Conservation (phyloP, 805 yeast species). For the Candida stauntonica region DNA sequence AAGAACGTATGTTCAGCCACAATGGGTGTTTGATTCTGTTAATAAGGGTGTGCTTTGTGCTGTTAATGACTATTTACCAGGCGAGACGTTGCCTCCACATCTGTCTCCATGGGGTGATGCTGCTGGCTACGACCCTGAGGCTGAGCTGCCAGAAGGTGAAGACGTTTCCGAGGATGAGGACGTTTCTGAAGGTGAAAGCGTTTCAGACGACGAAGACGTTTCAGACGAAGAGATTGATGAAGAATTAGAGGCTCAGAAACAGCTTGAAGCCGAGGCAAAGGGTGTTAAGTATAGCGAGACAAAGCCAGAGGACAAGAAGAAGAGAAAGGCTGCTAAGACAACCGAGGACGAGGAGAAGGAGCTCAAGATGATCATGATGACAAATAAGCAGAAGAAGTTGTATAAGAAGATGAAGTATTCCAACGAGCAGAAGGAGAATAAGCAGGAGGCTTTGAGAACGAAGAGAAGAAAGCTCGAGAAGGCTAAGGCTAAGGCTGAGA, state of each 20-base stretch:
- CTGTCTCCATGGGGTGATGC: slow-evolving; percentile 99
- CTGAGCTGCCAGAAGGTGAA: slow-evolving; percentile 32
- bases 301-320: slow-evolving; percentile 28
- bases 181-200: slow-evolving; percentile 47
- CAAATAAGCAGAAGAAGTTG: slow-evolving; percentile 89
- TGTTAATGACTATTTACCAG: slow-evolving; percentile 84
- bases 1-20: slow-evolving; percentile 93
- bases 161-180: slow-evolving; percentile 41
- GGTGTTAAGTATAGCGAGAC: slow-evolving; percentile 76
- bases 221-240: slow-evolving; percentile 38
- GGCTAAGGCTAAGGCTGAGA: slow-evolving; percentile 28
- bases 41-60: slow-evolving; percentile 73
- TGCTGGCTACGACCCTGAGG: slow-evolving; percentile 82
- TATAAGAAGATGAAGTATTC: slow-evolving; percentile 96
- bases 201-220: slow-evolving; percentile 40
- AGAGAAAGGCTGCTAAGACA: slow-evolving; percentile 34
- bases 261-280: slow-evolving; percentile 84
- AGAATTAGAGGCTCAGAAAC: slow-evolving; percentile 57
- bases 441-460: slow-evolving; percentile 62
- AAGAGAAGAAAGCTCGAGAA: slow-evolving; percentile 69
- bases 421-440: slow-evolving; percentile 72
- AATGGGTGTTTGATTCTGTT: slow-evolving; percentile 92
- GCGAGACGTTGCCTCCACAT: slow-evolving; percentile 94
- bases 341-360: slow-evolving; percentile 76
- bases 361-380: slow-evolving; percentile 94